Conservation (phyloP, 108 stramenopile species). For the Phaeodactylum tricornutum region DNA sequence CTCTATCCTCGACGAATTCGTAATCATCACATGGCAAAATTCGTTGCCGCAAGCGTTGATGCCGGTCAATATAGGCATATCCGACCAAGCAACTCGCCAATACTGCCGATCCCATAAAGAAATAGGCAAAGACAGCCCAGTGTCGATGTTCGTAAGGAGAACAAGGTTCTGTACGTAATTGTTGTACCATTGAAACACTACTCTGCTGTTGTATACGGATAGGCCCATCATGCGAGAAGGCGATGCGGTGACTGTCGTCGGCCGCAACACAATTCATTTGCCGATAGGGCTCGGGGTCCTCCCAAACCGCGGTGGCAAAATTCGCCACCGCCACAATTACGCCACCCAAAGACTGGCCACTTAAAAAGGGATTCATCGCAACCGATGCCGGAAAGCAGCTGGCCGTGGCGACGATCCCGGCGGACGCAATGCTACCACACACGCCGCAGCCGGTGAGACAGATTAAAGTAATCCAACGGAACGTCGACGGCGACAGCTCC, state of each 20-base stretch:
- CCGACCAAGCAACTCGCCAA: slow-evolving; percentile 25
- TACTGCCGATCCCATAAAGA: slow-evolving; percentile 22
- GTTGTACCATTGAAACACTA: too few relatives aligned
- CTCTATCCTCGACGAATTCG: slow-evolving; percentile 5
- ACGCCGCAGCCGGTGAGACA: slow-evolving; percentile 26
- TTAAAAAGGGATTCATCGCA: slow-evolving; percentile 31
- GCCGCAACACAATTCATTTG: slow-evolving; percentile 14
- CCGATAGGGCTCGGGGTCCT: slow-evolving; percentile 20
- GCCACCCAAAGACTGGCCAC: slow-evolving; percentile 39
- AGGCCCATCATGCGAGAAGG: not conserved
- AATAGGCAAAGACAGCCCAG: slow-evolving; percentile 33
- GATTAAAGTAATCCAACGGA: slow-evolving; percentile 15
- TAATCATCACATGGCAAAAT: slow-evolving; percentile 6
- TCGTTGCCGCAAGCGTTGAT: not conserved
- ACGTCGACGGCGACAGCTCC: slow-evolving; percentile 6
- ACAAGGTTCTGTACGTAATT: slow-evolving; percentile 5
- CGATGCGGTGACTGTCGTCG: not conserved
- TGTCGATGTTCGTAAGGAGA: slow-evolving; percentile 20
- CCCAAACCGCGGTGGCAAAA: slow-evolving; percentile 6
- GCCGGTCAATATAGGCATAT: slow-evolving; percentile 9
- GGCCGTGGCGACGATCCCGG: slow-evolving; percentile 35
- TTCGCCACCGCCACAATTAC: slow-evolving; percentile 17
- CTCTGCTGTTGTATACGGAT: too few relatives aligned
- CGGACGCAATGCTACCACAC: slow-evolving; percentile 27
- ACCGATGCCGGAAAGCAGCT: slow-evolving; percentile 4